Base-by-base conservation (phyloP, 108 stramenopile genomes). In the Skeletonema menzelii region DNA sequence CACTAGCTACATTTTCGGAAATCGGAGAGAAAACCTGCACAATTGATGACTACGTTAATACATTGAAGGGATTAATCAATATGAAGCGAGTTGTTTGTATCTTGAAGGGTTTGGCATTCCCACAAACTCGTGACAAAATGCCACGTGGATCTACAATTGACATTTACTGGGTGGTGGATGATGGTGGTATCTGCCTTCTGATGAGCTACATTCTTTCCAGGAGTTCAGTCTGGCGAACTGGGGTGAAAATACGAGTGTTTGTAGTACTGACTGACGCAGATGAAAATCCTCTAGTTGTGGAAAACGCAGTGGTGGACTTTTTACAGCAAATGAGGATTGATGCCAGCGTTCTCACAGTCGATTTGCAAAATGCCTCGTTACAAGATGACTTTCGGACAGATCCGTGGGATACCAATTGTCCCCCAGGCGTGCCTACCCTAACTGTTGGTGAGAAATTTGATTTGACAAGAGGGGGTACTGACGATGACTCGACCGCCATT, bases 91-190 rank as follows among this genome's bases (percentile, higher is more conserved):
- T 87, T 14, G 53, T 90, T 42, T 67, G 87, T 38, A 49, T 87
- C 6, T 56, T 86, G 31, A 80, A 82, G 66, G 82, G 82, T 4
- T 60, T 57, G 28, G 20, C 56, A 4, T 77, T 72, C 57, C 76
- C 76, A 2, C 63, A 38, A 31, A 46, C 56, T 27, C 27, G 24
- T 24, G 56, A 42, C 13, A 26, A 68, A 10, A 28, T 46, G 12
- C 63, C 62, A 7, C 47, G 55, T 27, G 32, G 65, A 60, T 68
- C 61, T 26, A 84, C 84, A 22, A 88, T 94, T 34, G 93, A 94
- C 70, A 76, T 94, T 35, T 94, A 87, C 85, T 94, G 93, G 93
- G 72, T 92, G 32, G 83, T 87, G 19, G 72, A 86, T 62, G 91
- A 92, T 62, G 89, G 91, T 10, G 93, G 91, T n/a, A 79, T 92